phyloP scores from a whole-genome alignment of 1,284 basidiomycete species.

The Ceratobasidium sp. region DNA sequence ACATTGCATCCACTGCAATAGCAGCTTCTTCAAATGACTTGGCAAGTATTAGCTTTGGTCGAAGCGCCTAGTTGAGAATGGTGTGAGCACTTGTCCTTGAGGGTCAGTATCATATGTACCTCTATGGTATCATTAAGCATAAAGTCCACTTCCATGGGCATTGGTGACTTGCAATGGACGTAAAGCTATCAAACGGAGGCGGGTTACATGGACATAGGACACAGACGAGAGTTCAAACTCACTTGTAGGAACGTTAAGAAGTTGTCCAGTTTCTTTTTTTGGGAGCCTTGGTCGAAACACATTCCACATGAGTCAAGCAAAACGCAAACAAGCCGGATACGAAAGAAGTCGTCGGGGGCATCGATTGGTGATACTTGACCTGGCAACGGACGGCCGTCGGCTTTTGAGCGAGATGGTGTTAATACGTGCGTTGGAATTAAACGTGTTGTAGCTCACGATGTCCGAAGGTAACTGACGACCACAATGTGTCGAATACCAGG shows the following conservation, averaged over 20 bases:
- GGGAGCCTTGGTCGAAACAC: conserved; percentile 94
- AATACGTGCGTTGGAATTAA: conserved; percentile 41
- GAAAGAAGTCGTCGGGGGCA: conserved; percentile 96
- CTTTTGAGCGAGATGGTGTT: conserved; percentile 61
- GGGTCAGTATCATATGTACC: conserved; percentile 61
- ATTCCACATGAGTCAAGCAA: conserved; percentile 97
- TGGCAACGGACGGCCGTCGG: conserved; percentile 91
- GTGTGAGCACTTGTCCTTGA: conserved; percentile 28
- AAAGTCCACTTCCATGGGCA: conserved; percentile 98
- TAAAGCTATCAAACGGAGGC: conserved; percentile 75
- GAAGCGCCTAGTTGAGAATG: conserved; percentile 71
- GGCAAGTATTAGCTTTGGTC: conserved; percentile 78
- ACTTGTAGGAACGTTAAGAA: conserved; percentile 96
- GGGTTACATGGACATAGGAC: neutral
- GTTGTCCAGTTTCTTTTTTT: conserved; percentile 92
- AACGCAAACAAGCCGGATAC: conserved; percentile 91
- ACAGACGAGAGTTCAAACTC: conserved; percentile 49
- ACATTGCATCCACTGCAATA: conserved; percentile 88
- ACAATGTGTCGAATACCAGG: conserved; percentile 93
- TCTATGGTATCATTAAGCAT: conserved; percentile 96
- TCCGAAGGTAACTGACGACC: conserved; percentile 96
- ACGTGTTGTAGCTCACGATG: conserved; percentile 76
- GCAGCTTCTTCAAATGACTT: conserved; percentile 90
- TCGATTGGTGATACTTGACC: conserved; percentile 83
- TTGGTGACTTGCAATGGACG: conserved; percentile 84